A percentile compares a stretch with the other conserved stretches of the same genome.
Evolutionary conservation across 176 grass and related monocot genomes (phyloP).

Genomic region (Oryza rufipogon): DNA sequence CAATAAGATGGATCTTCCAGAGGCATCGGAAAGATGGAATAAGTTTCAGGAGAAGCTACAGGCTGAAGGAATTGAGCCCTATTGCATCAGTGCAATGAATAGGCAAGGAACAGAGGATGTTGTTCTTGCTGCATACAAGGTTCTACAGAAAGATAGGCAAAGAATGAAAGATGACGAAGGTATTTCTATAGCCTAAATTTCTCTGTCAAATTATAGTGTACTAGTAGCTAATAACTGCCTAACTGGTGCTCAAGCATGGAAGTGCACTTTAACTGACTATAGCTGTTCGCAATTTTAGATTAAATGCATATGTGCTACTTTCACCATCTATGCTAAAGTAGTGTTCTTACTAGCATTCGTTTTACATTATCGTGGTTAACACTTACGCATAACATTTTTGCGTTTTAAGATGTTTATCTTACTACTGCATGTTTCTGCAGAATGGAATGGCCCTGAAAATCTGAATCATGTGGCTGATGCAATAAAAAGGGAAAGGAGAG

Average conservation of each 20-base stretch:
- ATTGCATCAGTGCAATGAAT: conserved; percentile 84
- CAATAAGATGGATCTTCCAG: conserved; percentile 96
- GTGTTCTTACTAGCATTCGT: conserved; percentile 1
- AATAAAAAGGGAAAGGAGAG: conserved; percentile 77
- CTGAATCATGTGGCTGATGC: conserved; percentile 90
- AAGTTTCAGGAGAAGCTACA: conserved; percentile 63
- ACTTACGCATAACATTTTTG: not conserved
- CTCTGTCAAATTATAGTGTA: conserved; percentile 6
- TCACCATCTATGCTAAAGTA: conserved; percentile 12
- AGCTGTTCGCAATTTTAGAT: not conserved
- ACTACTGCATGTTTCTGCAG: conserved; percentile 55
- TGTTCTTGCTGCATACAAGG: conserved; percentile 62
- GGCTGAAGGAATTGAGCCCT: conserved; percentile 58
- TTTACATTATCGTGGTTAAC: conserved; percentile 25
- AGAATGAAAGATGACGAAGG: conserved; percentile 72
- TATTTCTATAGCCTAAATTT: conserved; percentile 31
- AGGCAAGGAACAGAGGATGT: conserved; percentile 77
- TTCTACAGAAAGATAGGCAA: conserved; percentile 80
- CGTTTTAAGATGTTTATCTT: conserved; percentile 18
- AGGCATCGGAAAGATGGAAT: conserved; percentile 82
- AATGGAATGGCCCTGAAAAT: conserved; percentile 60
- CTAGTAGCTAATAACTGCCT: not conserved
- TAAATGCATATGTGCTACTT: conserved; percentile 1
- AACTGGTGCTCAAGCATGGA: not conserved
- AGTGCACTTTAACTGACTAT: conserved; percentile 17